Percentiles rank a stretch among this genome's conserved stretches.
phyloP scores from a whole-genome alignment of 73 alveolate genomes.

The Uronychia binucleata region DNA sequence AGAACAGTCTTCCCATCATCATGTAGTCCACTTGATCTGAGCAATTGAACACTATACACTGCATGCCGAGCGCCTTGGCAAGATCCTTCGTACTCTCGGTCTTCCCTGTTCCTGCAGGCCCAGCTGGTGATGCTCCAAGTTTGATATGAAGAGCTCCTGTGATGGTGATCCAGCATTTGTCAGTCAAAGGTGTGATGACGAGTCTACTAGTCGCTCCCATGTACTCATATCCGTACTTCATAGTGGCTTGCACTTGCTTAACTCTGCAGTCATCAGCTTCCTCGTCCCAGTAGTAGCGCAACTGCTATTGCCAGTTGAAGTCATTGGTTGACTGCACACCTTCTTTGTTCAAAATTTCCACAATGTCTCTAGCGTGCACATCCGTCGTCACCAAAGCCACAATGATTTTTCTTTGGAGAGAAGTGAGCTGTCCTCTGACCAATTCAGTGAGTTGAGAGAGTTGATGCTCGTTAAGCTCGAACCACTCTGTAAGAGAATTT shows the following conservation, averaged over 20 bases:
- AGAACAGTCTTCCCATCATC: constrained; percentile 99
- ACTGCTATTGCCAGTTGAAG: constrained; percentile 76
- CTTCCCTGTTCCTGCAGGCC: constrained; percentile 99
- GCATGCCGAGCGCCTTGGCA: constrained; percentile 99
- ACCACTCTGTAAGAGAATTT: constrained; percentile 91
- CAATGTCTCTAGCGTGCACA: constrained; percentile 97
- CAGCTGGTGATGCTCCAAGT: constrained; percentile 99
- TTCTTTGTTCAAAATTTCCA: constrained; percentile 66
- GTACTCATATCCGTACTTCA: constrained; percentile 99
- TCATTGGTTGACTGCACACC: constrained; percentile 64
- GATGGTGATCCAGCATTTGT: constrained; percentile 99
- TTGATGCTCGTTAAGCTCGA: constrained; percentile 71
- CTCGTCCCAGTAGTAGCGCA: constrained; percentile 96
- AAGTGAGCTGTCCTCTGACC: constrained; percentile 93
- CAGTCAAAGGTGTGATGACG: constrained; percentile 98
- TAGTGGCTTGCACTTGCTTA: constrained; percentile 87
- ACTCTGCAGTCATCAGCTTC: constrained; percentile 74
- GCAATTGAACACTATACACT: constrained; percentile 99
- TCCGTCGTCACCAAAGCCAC: constrained; percentile 96
- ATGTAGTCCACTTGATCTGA: constrained; percentile 98
- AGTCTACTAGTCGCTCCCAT: constrained; percentile 98
- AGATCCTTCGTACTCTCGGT: constrained; percentile 99
- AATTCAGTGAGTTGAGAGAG: constrained; percentile 80
- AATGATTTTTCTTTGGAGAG: constrained; percentile 90
- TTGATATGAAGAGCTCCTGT: constrained; percentile 99